Evolutionary conservation across 2,329 filamentous ascomycete genomes (phyloP), one percentile per base, ranked within the genome.

Genomic region (Cryoendolithus antarcticus): DNA sequence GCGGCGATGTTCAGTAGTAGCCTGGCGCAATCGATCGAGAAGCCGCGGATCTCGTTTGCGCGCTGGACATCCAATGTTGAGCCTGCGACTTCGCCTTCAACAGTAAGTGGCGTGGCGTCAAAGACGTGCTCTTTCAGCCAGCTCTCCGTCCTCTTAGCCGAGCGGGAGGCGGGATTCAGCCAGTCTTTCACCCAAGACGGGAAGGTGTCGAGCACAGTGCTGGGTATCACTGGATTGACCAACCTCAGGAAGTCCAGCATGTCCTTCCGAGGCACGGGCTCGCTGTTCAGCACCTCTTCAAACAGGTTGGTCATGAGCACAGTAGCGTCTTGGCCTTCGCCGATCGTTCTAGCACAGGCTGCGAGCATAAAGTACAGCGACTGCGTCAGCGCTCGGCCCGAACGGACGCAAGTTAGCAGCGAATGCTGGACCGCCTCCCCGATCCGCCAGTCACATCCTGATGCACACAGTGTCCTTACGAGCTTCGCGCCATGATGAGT

Each of bases 121-220:
- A 47, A 39, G 11, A 48, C 9, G 8, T 35, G 30, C 7, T 35
- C 24, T 8, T 27, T 32, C 28, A 47, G 35, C 42, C 37, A 43
- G 8, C 24, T 30, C 4, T 4, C 9, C 10, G 39, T 39, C 15
- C 33, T 30, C 11, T 39, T 37, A 10, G 36, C 5, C 9, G n/a
- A 9, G 9, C 29, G 27, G 19, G 21, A 34, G 3, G 28, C 28
- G 9, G 39, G 39, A 9, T 32, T 15, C 6, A 44, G 35, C 37
- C 35, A 42, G 3, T 36, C 31, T 7, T 33, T 30, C n/a, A 33
- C 41, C 40, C 40, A 45, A 5, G 12, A 2, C 8, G 34, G 9
- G 12, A 45, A 21, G 9, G 19, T 15, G 9, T 35, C 28, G 21
- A 42, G n/a, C 15, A 38, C 30, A 11, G 34, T 31, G 28, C 19